phyloP scores from a whole-genome alignment of 169 alveolate species.

The Amoebophrya sp. region DNA sequence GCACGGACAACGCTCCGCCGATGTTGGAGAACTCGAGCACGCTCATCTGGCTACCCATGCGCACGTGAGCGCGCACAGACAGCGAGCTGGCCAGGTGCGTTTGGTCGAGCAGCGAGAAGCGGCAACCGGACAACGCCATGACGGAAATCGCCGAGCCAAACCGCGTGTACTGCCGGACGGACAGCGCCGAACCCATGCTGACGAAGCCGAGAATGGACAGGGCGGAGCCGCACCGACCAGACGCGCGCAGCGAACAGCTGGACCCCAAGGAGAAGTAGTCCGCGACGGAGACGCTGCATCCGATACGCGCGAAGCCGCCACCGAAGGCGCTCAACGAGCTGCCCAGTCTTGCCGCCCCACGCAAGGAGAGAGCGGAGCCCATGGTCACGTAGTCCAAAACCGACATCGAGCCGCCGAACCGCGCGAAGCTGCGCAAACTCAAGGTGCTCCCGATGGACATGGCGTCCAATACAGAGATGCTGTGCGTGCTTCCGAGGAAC shows the following conservation, averaged over 20 bases:
- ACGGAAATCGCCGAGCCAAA: neutral
- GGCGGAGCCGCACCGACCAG: neutral
- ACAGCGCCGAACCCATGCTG: conserved; percentile 23
- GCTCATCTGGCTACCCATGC: conserved; percentile 27
- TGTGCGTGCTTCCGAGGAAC: neutral
- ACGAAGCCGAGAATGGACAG: neutral
- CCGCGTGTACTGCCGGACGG: conserved; percentile 10
- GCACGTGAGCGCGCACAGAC: conserved; percentile 5
- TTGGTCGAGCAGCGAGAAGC: neutral
- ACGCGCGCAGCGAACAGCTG: neutral
- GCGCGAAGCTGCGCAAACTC: neutral
- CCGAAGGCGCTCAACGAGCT: neutral
- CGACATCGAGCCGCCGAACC: neutral
- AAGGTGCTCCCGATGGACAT: neutral
- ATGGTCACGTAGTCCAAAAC: neutral
- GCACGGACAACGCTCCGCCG: neutral
- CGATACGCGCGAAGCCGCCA: neutral
- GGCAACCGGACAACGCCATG: neutral
- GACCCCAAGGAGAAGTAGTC: neutral
- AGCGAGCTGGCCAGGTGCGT: neutral
- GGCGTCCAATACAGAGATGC: neutral
- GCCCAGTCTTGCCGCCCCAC: neutral
- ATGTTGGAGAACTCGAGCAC: neutral
- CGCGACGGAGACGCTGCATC: neutral
- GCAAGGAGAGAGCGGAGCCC: neutral